Percentiles rank a stretch among this genome's conserved stretches.
Conservation (phyloP, 2,329 filamentous ascomycete genomes). For the Hirsutella thompsonii region DNA sequence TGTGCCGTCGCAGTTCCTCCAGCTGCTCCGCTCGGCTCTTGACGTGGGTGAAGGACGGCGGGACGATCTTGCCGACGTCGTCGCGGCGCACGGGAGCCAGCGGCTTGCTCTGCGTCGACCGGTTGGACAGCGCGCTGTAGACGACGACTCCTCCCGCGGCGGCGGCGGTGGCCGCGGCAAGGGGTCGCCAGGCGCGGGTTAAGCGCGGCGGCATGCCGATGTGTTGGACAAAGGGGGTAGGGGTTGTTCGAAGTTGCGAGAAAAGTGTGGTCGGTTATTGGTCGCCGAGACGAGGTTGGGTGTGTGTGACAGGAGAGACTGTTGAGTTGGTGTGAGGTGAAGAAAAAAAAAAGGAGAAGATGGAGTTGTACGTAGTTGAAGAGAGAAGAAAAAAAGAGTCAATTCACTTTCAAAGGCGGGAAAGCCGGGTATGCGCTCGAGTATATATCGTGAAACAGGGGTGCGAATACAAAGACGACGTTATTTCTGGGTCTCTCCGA, state of each 20-base stretch:
- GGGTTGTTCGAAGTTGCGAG: not conserved
- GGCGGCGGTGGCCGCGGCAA: constrained; percentile 17
- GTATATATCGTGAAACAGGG: too few relatives aligned
- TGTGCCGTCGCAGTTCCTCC: constrained; percentile 20
- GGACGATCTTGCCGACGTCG: constrained; percentile 20
- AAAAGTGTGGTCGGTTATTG: not conserved
- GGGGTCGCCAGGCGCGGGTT: constrained; percentile 19
- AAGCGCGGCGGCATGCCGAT: constrained; percentile 21
- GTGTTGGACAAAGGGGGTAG: not conserved
- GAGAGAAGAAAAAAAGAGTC: too few relatives aligned
- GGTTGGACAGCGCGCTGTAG: constrained; percentile 16
- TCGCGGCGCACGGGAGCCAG: constrained; percentile 23
- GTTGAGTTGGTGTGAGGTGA: not conserved
- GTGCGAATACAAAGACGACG: too few relatives aligned
- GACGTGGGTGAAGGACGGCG: constrained; percentile 21
- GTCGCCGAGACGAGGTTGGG: too few relatives aligned
- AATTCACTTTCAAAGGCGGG: too few relatives aligned
- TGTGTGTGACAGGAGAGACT: not conserved
- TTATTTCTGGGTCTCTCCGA: too few relatives aligned
- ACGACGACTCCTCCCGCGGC: constrained; percentile 16
- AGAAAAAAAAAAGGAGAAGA: too few relatives aligned
- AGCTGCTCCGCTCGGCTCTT: constrained; percentile 24
- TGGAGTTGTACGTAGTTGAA: too few relatives aligned
- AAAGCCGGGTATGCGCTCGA: too few relatives aligned
- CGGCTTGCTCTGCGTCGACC: constrained; percentile 18